phyloP scores from a whole-genome alignment of 163 green algal genomes.

The Scenedesmus sp. region DNA sequence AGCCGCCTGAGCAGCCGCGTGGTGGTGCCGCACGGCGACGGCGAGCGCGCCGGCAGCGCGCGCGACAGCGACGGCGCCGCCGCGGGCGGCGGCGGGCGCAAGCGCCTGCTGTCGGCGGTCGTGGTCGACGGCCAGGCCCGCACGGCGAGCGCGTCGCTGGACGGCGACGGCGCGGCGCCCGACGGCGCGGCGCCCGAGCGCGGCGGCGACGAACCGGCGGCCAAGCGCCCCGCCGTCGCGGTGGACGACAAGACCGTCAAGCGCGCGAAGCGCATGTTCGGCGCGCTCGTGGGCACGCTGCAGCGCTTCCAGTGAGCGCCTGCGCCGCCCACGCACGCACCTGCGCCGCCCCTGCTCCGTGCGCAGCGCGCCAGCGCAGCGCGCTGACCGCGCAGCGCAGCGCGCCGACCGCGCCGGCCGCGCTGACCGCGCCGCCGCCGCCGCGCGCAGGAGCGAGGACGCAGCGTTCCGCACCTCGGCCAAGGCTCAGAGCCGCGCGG shows the following conservation, averaged over 20 bases:
- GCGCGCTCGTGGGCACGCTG: slow-evolving; percentile 25
- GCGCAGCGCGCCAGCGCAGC: too few relatives aligned
- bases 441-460: slow-evolving; percentile 26
- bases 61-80: not conserved
- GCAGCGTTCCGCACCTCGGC: slow-evolving; percentile 1
- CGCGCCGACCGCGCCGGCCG: too few relatives aligned
- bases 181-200: too few relatives aligned
- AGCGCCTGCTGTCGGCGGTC: slow-evolving; percentile 38
- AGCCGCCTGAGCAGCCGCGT: slow-evolving; percentile 31
- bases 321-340: too few relatives aligned
- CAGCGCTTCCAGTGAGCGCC: slow-evolving; percentile 22
- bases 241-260: slow-evolving; percentile 20
- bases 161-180: not conserved
- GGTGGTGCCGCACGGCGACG: not conserved
- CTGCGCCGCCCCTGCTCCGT: too few relatives aligned
- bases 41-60: not conserved
- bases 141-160: not conserved
- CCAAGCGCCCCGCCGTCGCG: slow-evolving; percentile 4
- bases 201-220: not conserved
- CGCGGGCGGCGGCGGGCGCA: slow-evolving; percentile 5
- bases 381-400: too few relatives aligned
- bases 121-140: slow-evolving; percentile 30
- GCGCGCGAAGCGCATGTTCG: slow-evolving; percentile 16
- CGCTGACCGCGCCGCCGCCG: too few relatives aligned
- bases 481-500: slow-evolving; percentile 8